These are phyloP conservation scores for Dictyostelium firmibasis DNA, from an alignment of 78 protist species.

Conservation along the genomic window DNA sequence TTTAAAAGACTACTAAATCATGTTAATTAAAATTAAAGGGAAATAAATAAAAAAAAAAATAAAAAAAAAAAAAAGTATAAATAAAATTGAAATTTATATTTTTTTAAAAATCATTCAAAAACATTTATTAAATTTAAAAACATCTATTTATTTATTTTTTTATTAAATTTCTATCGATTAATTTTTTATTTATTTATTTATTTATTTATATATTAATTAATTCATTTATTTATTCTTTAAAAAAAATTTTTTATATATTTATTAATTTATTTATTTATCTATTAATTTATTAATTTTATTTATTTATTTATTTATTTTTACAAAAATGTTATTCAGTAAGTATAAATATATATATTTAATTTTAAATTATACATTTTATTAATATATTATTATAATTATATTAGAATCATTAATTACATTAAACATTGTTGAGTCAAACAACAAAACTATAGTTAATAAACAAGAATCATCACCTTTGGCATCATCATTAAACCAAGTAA, in stretches of 20 bases:
- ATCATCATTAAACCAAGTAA: not conserved
- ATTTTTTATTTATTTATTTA: too few relatives aligned
- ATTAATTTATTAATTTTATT: not conserved
- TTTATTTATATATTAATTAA: too few relatives aligned
- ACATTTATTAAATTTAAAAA: not conserved
- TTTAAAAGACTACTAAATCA: not conserved
- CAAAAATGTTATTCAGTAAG: not conserved
- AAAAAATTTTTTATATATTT: not conserved
- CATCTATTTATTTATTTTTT: too few relatives aligned
- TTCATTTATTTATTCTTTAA: not conserved
- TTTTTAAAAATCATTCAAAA: not conserved
- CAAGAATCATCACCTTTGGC: not conserved
- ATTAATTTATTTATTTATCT: too few relatives aligned
- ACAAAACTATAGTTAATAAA: not conserved
- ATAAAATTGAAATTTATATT: not conserved
- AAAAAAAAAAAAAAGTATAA: not conserved
- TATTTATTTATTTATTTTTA: not conserved
- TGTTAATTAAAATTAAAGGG: not conserved
- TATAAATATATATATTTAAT: not conserved
- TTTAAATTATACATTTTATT: too few relatives aligned
- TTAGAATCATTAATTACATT: not conserved
- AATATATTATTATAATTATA: not conserved
- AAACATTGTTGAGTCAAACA: not conserved
- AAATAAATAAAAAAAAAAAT: not conserved
- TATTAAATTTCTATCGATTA: too few relatives aligned